Percentiles rank a stretch among this genome's conserved stretches.
These are phyloP conservation scores for Leccinum pellstonianum DNA, from an alignment of 768 basidiomycete genomes.

Conservation along the genomic window DNA sequence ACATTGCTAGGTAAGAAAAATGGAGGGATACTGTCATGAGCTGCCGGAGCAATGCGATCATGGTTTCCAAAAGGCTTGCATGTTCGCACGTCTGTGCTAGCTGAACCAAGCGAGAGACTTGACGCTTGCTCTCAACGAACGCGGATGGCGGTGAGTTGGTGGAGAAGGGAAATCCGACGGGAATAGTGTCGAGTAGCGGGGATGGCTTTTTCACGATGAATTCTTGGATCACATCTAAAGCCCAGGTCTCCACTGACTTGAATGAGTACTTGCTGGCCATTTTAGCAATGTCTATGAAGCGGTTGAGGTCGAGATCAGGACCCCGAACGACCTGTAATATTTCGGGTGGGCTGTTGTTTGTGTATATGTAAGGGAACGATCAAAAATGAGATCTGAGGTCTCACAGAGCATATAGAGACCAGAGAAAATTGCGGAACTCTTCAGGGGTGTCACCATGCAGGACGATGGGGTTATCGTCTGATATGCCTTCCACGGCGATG, in stretches of 20 bases:
- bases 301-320: slow-evolving; percentile 48
- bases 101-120: slow-evolving; percentile 58
- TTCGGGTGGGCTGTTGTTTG: slow-evolving; percentile 55
- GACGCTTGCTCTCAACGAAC: slow-evolving; percentile 41
- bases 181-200: slow-evolving; percentile 46
- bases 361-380: not conserved
- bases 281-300: slow-evolving; percentile 60
- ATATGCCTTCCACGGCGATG: slow-evolving; percentile 50
- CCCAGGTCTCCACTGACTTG: slow-evolving; percentile 73
- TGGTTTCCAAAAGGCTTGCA: slow-evolving; percentile 54
- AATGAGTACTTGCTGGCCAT: slow-evolving; percentile 74
- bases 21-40: slow-evolving; percentile 62
- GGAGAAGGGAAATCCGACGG: slow-evolving; percentile 28
- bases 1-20: slow-evolving; percentile 73
- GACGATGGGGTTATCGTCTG: slow-evolving; percentile 64
- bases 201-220: slow-evolving; percentile 60
- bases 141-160: slow-evolving; percentile 33
- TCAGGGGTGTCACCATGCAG: slow-evolving; percentile 59
- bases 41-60: slow-evolving; percentile 56
- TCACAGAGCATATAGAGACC: slow-evolving; percentile 75
- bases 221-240: slow-evolving; percentile 69
- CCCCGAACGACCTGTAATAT: slow-evolving; percentile 45
- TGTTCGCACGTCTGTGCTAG: slow-evolving; percentile 70
- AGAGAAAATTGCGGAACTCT: slow-evolving; percentile 73
- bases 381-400: slow-evolving; percentile 22